Base-by-base conservation (phyloP, 805 yeast species). In the Cyberlindnera misumaiensis region DNA sequence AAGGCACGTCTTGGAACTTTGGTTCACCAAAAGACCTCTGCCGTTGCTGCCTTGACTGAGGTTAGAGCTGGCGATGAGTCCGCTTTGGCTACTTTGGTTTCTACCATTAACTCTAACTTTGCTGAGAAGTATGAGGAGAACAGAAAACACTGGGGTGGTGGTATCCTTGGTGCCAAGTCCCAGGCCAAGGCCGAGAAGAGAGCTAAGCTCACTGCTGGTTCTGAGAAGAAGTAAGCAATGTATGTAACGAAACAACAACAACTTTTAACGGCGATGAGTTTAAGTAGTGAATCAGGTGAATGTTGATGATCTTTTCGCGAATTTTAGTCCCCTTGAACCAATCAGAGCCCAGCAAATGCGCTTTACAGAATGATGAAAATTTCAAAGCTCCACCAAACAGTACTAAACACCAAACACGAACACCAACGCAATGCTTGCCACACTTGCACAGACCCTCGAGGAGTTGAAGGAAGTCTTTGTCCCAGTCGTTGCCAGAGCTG, bases 61-160 rank as follows among this genome's bases (percentile, higher is more conserved):
- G 96, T 93, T 60, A 75, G 73, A 63, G 70, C 95, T 49, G 97
- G 86, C 69, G 97, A 90, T 70, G 93, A 87, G 75, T 79, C 96
- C 64, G 88, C 85, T 63, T 80, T 90, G 61, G 89, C 97, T 55
- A 84, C 86, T 68, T 79, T 90, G 63, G 77, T 93, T 56, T 83
- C 96, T 43, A 83, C 97, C 62, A 78, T 90, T 70, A 80, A 87
- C 73, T 82, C 95, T 56, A 88, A 87, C 93, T 90, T 83, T 73
- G 68, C 71, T 59, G 95, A 85, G 66, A 86, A 87, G 73, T 86
- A 82, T 83, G 97, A 90, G 64, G 97, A 93, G 59, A 64, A 77
- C 66, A 90, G 94, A 80, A 88, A 86, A 75, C 95, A 87, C 83
- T 90, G 98, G 98, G 97, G 97, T 79, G 98, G 98, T 79, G 98